Evolutionary conservation across 306 rosid genomes (phyloP), one percentile per base, ranked within the genome.

Genomic region (Gillenia trifoliata): DNA sequence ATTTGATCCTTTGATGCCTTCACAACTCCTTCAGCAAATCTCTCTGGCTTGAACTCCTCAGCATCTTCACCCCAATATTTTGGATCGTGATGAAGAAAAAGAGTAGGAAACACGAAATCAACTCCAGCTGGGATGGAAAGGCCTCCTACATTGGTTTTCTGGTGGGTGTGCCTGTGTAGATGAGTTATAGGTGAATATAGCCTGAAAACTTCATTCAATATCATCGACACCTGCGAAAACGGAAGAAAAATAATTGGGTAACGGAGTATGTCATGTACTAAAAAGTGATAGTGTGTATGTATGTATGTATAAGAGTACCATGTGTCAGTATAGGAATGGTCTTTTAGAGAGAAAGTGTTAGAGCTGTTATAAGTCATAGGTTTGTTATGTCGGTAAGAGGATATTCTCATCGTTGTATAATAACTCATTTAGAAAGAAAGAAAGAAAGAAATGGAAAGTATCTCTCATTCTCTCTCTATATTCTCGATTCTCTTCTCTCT

Each of bases 31-130:
- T 82, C 75, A 1, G 77, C 28, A 31, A 87, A 87, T 45, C 88
- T 84, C 64, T 73, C 76, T 13, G 91, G 87, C 28, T 87, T 78
- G 77, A 87, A 87, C 45, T 75, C 79, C 16, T 55, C 66, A 3
- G 79, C 84, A 0, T 82, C 65, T 3, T 81, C 64, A 8, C 80
- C 86, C 89, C 89, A 87, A 15, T 73, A 67, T 5, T 62, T 65
- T 25, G 29, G 67, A 61, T 82, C 88, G 30, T 75, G 49, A 41
- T 87, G 88, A 31, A 80, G 76, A 52, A 78, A 75, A 47, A 84
- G 8, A 15, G 72, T 41, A 9, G 52, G 59, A 2, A 82, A 23
- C 13, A 10, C 13, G 10, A 65, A 28, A 30, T 82, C 82, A 12
- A 81, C 77, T 49, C 87, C 91, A 0, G 70, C 82, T 0, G 87